Evolutionary conservation across 2,329 filamentous ascomycete genomes (phyloP), one percentile per base, ranked within the genome.

Genomic region (Penicillium sclerotiorum): DNA sequence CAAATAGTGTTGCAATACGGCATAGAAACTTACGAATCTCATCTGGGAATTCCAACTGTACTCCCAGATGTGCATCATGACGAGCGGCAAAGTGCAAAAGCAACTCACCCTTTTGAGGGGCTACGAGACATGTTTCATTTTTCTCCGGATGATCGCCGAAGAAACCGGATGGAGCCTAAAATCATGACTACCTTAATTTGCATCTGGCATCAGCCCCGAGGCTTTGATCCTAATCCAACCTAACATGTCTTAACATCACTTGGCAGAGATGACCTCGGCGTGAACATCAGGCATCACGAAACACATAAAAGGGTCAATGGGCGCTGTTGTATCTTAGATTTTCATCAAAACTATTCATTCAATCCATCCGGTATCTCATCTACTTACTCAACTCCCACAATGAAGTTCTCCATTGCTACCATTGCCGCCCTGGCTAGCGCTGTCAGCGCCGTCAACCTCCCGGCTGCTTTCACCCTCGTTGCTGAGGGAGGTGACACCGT

Each of bases 321-420:
- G 1, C 12, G 8, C 41, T 8, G 13, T 18, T 5, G 25, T 8
- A n/a, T 11, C 7, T 3, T 3, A 20, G 18, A 2, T 13, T 13
- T 32, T 13, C 4, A 37, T 36, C 15, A 17, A 15, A 13, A 45
- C 7, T 22, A 28, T 12, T 44, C 8, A 23, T 7, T 23, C 30
- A 13, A 36, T 37, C 8, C 8, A 36, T 25, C 17, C 25, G 20
- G 25, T 15, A 5, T 21, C n/a, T n/a, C n/a, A n/a, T 36, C 8
- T 15, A 25, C 4, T 27, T 27, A 12, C 18, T 23, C 18, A 21
- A 42, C 36, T 41, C 5, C 11, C 50, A 62, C 44, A 53, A 65
- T 66, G 63, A 64, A 63, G 50, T 62, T 66, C 56, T 60, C 61
- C 15, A 45, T 63, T 36, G 57, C 61, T 47, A 42, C 61, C 23